These are phyloP conservation scores for Rhynchospora pubera DNA, from an alignment of 176 grass and related monocot genomes.

Conservation along the genomic window DNA sequence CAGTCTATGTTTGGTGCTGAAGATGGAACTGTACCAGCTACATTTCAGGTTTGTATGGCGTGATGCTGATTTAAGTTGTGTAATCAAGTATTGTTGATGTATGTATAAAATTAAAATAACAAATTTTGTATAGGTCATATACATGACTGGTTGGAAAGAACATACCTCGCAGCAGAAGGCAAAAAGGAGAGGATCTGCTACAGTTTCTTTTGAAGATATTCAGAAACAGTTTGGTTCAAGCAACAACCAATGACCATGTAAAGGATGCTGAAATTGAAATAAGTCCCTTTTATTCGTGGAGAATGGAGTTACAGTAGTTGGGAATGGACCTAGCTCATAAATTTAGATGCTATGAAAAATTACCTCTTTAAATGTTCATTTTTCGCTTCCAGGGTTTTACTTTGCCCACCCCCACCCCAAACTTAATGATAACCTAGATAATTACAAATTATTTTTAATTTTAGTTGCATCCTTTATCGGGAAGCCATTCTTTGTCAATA, in stretches of 20 bases:
- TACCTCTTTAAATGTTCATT: neutral
- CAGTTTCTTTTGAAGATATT: constrained; percentile 72
- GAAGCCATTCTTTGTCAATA: constrained; percentile 13
- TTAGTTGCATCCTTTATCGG: neutral
- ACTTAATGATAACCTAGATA: too few species aligned
- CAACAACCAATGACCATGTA: constrained; percentile 30
- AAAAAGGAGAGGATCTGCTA: constrained; percentile 79
- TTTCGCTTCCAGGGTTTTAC: neutral
- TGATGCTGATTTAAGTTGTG: neutral
- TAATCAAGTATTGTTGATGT: neutral
- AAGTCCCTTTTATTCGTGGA: neutral
- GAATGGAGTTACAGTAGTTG: neutral
- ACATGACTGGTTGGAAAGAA: constrained; percentile 97
- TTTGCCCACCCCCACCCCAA: too few species aligned
- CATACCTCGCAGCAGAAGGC: constrained; percentile 85
- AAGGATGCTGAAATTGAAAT: neutral
- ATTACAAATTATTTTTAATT: neutral
- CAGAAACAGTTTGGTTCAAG: constrained; percentile 65
- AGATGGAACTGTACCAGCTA: constrained; percentile 84
- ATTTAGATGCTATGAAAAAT: neutral
- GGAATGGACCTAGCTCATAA: neutral
- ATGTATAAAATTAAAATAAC: neutral
- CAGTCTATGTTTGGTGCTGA: constrained; percentile 96
- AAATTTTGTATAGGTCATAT: constrained; percentile 54
- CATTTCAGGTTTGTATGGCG: constrained; percentile 63